Conservation (phyloP, 2,329 filamentous ascomycete genomes). For the Neopestalotiopsis sp. region DNA sequence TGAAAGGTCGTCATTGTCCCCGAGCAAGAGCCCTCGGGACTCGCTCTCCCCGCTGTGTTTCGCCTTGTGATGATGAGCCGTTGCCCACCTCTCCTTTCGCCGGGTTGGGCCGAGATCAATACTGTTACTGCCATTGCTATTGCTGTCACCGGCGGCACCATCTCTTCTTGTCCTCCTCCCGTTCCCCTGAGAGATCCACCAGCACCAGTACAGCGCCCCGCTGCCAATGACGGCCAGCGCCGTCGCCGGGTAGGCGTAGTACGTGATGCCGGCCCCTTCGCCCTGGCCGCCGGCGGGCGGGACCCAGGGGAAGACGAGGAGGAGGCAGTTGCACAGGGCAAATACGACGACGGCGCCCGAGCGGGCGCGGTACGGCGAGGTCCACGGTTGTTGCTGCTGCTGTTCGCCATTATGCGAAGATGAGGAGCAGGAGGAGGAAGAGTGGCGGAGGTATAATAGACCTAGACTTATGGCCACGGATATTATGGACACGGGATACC, state of each 20-base stretch:
- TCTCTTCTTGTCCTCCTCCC: not conserved
- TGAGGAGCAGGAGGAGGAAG: slow-evolving; percentile 18
- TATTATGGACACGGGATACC: slow-evolving; percentile 43
- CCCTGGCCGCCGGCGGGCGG: slow-evolving; percentile 34
- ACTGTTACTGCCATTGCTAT: too few species aligned
- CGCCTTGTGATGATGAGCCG: not conserved
- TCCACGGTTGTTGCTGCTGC: slow-evolving; percentile 30
- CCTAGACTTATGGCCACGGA: slow-evolving; percentile 40
- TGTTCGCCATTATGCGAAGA: not conserved
- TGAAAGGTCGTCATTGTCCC: not conserved
- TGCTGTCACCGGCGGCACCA: too few species aligned
- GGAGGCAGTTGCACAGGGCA: slow-evolving; percentile 37
- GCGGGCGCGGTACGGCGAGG: slow-evolving; percentile 37
- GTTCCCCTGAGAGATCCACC: slow-evolving; percentile 34
- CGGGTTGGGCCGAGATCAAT: not conserved
- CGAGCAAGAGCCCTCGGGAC: not conserved
- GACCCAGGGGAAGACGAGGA: slow-evolving; percentile 43
- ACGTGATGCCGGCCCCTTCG: slow-evolving; percentile 33
- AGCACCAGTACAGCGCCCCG: slow-evolving; percentile 42
- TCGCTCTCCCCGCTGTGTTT: not conserved
- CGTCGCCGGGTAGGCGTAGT: slow-evolving; percentile 43
- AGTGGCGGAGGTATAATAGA: slow-evolving; percentile 38
- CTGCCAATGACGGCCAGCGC: slow-evolving; percentile 39
- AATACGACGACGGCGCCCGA: slow-evolving; percentile 36
- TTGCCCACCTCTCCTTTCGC: not conserved